Percentiles rank a stretch among this genome's conserved stretches.
Conservation (phyloP, 2,329 filamentous ascomycete genomes). For the Pyrenophora teres region DNA sequence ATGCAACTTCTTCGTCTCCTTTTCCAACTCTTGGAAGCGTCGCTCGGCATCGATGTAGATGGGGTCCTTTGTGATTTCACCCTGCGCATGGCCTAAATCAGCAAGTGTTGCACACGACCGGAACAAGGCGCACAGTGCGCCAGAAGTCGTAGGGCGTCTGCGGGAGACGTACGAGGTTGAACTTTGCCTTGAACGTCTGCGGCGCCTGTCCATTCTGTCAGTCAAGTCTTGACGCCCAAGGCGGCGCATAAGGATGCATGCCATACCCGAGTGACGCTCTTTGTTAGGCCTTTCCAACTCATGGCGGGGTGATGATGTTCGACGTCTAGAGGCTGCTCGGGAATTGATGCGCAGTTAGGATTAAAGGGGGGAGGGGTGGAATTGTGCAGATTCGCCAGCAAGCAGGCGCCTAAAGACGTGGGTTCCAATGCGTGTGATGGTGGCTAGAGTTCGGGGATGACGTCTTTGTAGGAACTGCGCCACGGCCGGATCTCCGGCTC, state of each 20-base stretch:
- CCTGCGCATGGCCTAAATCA: conserved; percentile 50
- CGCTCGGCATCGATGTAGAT: conserved; percentile 95
- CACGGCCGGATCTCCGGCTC: conserved; percentile 2
- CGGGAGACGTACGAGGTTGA: conserved; percentile 70
- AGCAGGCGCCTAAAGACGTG: conserved; percentile 27
- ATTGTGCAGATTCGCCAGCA: conserved; percentile 4
- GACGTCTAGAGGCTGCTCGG: neutral
- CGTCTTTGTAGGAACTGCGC: neutral
- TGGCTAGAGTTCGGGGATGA: conserved; percentile 15
- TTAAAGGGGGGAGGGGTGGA: conserved; percentile 1
- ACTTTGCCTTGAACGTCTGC: conserved; percentile 86
- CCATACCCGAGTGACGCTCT: conserved; percentile 81
- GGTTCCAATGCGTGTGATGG: conserved; percentile 24
- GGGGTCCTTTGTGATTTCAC: conserved; percentile 91
- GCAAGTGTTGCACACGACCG: conserved; percentile 22
- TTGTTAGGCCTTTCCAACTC: conserved; percentile 97
- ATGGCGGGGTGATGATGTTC: conserved; percentile 55
- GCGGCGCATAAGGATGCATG: conserved; percentile 12
- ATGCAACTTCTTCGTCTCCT: conserved; percentile 94
- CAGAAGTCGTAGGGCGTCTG: neutral
- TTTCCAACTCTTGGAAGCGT: conserved; percentile 91
- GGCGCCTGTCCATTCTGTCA: conserved; percentile 64
- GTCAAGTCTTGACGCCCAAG: conserved; percentile 25
- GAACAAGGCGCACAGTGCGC: conserved; percentile 23
- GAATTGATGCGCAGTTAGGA: conserved; percentile 12